Conservation (phyloP, 1,284 basidiomycete species). For the Rhodotorula sp. region DNA sequence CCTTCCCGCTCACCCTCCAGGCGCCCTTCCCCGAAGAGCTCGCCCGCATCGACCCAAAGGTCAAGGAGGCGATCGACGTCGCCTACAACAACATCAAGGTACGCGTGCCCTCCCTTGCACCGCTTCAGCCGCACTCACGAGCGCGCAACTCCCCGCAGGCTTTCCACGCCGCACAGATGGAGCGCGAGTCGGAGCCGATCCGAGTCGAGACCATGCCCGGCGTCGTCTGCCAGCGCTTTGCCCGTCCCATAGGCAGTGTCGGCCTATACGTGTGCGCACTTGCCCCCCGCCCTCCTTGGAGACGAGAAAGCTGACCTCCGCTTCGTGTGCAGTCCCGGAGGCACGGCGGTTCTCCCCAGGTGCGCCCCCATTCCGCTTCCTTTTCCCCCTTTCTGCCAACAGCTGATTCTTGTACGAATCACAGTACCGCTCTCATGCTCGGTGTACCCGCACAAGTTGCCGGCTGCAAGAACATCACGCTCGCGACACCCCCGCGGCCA, state of each 20-base stretch:
- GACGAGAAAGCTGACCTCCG: background rate
- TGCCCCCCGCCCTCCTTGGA: background rate
- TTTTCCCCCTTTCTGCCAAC: background rate
- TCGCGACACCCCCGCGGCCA: conserved; percentile 89
- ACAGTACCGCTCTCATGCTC: conserved; percentile 87
- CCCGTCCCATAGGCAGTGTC: conserved; percentile 88
- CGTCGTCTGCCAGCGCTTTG: conserved; percentile 90
- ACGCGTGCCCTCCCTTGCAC: conserved; percentile 28
- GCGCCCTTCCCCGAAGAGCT: conserved; percentile 53
- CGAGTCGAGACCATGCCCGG: conserved; percentile 97
- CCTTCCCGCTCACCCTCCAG: conserved; percentile 54
- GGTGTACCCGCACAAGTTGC: conserved; percentile 98
- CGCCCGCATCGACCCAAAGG: conserved; percentile 61
- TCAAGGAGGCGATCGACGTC: conserved; percentile 81
- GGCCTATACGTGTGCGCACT: conserved; percentile 78
- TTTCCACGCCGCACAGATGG: conserved; percentile 84
- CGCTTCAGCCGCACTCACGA: background rate
- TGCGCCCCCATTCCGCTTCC: background rate
- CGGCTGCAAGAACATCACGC: conserved; percentile 85
- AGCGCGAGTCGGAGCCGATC: conserved; percentile 62
- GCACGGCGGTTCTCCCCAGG: conserved; percentile 92
- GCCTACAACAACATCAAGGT: conserved; percentile 85
- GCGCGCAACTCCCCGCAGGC: conserved; percentile 49
- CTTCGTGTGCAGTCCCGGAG: conserved; percentile 64
- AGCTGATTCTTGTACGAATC: background rate